Percentiles rank a stretch among this genome's conserved stretches.
Evolutionary conservation across 1,139 yeast species (phyloP).

Genomic region (Sugiyamaella castrensis): DNA sequence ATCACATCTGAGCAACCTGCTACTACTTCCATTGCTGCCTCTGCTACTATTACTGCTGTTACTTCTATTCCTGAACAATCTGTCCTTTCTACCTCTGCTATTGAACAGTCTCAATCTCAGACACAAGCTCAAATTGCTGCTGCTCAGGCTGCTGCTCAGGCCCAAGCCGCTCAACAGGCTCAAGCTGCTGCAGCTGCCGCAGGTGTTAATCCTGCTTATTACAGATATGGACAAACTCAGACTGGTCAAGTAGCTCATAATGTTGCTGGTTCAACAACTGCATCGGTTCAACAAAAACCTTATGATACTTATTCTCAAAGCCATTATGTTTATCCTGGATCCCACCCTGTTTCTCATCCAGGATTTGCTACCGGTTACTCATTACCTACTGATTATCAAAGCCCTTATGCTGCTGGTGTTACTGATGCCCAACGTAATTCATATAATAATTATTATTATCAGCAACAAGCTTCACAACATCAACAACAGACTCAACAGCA

Average conservation of each 20-base stretch:
- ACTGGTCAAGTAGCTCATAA: slow-evolving; percentile 19
- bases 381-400: slow-evolving; percentile 16
- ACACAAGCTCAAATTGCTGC: too few relatives aligned
- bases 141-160: slow-evolving; percentile 1
- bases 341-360: slow-evolving; percentile 24
- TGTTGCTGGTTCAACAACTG: too few relatives aligned
- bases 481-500: slow-evolving; percentile 11
- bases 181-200: too few relatives aligned
- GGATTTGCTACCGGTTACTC: slow-evolving; percentile 21
- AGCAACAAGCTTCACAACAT: slow-evolving; percentile 15
- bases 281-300: slow-evolving; percentile 25
- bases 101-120: slow-evolving; percentile 18
- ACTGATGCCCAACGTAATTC: slow-evolving; percentile 16
- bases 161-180: slow-evolving; percentile 16
- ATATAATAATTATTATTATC: slow-evolving; percentile 20
- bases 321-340: slow-evolving; percentile 29
- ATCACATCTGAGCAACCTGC: slow-evolving; percentile 20
- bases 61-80: slow-evolving; percentile 19
- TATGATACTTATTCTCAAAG: slow-evolving; percentile 26
- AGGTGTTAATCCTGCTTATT: too few relatives aligned
- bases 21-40: slow-evolving; percentile 5
- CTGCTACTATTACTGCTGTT: slow-evolving; percentile 17
- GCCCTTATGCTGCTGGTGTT: slow-evolving; percentile 17
- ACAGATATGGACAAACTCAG: slow-evolving; percentile 19
- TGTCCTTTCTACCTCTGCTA: too few relatives aligned